A percentile compares a stretch with the other conserved stretches of the same genome.
Conservation (phyloP, 1,284 basidiomycete species). For the Phellinidium pouzarii region DNA sequence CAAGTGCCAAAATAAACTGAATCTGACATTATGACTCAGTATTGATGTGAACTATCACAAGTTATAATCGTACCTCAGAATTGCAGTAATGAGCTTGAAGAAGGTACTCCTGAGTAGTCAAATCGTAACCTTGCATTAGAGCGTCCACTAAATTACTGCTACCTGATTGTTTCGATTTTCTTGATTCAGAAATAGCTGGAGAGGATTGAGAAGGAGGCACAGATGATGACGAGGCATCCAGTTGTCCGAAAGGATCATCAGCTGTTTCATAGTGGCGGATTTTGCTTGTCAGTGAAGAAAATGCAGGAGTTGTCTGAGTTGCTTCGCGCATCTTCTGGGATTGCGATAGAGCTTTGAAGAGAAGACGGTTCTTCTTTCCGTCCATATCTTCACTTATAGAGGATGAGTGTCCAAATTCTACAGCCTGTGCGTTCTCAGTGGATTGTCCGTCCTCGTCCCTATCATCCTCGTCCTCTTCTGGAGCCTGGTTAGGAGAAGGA, state of each 20-base stretch:
- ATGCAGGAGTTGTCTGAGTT: constrained; percentile 65
- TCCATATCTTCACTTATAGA: constrained; percentile 21
- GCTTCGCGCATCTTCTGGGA: constrained; percentile 34
- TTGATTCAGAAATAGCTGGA: constrained; percentile 51
- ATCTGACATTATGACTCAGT: constrained; percentile 38
- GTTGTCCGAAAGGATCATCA: constrained; percentile 68
- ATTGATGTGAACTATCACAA: constrained; percentile 19
- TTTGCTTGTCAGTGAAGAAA: constrained; percentile 50
- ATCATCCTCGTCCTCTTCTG: constrained; percentile 34
- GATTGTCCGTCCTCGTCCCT: constrained; percentile 26
- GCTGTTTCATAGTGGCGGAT: constrained; percentile 50
- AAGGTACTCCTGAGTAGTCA: constrained; percentile 63
- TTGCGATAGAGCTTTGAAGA: constrained; percentile 20
- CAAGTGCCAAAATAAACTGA: constrained; percentile 82
- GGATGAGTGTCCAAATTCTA: constrained; percentile 22
- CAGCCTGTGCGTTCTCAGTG: constrained; percentile 7
- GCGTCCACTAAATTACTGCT: constrained; percentile 41
- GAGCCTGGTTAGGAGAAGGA: constrained; percentile 6
- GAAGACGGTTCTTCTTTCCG: constrained; percentile 23
- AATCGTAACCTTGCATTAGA: constrained; percentile 61
- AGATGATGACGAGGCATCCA: constrained; percentile 38
- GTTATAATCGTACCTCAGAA: constrained; percentile 59
- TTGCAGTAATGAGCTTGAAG: constrained; percentile 86
- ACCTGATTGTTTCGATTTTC: constrained; percentile 38
- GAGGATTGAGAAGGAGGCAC: constrained; percentile 56